Base-by-base conservation (phyloP, 2,329 filamentous ascomycete genomes). In the Botrytis squamosa region DNA sequence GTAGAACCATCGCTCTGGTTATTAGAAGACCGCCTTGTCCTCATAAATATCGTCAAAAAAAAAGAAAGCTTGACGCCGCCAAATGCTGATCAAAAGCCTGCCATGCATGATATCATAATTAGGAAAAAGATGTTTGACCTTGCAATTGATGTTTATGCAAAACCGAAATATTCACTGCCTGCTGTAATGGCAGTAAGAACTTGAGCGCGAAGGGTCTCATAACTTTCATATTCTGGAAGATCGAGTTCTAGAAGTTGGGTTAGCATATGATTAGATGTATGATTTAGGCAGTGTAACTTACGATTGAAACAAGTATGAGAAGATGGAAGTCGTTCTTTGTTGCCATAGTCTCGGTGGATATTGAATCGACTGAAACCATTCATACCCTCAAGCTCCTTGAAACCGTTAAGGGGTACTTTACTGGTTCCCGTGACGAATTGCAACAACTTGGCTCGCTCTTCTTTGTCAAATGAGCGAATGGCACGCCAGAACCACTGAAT, bases 401-500 rank as follows among this genome's bases (percentile, higher is more conserved):
- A 99, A 20, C 96, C 96, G 79, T 99, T 99, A 68, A 99, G 90
- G 57, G 96, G 96, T 65, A 99, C 97, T 85, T 99, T 99, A 83
- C 93, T 97, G 29, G 97, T 99, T 82, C 96, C 96, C 1, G 97
- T 99, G 77, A 99, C 96, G 82, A 99, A 99, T 81, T 99, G 96
- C 63, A 99, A 88, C 76, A 99, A 86, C 84, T 99, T 99, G 79
- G 96, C 96, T 75, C 94, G 93, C 84, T 99, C 97, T 85, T 99
- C 97, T 85, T 98, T 98, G 85, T 98, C 97, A 81, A 98, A 99
- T 7, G 95, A 97, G 79, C 96, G 91, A 62, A 99, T 90, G 40
- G 96, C 96, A 80, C 97, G 92, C 96, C 96, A 99, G 89, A 99
- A 99, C 96, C 96, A 99, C 82, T 98, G 95, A 74, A 99, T 97